Evolutionary conservation across 805 yeast species (phyloP), one percentile per base, ranked within the genome.

Genomic region (Clavispora vitiphila): DNA sequence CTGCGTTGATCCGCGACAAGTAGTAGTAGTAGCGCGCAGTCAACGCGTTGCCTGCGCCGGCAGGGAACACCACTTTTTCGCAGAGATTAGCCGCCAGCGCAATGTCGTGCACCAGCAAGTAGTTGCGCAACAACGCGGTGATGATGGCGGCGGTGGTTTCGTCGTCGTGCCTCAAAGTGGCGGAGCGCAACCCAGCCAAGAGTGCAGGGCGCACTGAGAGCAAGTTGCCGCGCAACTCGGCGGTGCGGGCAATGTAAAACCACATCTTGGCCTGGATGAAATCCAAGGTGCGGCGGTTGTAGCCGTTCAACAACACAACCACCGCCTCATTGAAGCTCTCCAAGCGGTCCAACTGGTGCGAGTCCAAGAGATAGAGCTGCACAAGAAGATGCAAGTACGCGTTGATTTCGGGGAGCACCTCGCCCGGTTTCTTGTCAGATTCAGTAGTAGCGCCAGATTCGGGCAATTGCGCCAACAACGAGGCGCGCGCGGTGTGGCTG

Each of bases 11-110:
- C 50, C 85, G 81, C n/a, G 96, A 91, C 60, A 89, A 69, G 58
- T 93, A 93, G 67, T 84, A 93, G 65, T 80, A 84, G 61, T 89
- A 90, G 65, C 99, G 79, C 8, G 97, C 96, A 37, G 83, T 88
- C 56, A 91, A 77, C 3, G 97, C 85, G 51, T 87, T 88, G 16
- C 88, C 82, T 5, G 93, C 91, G 41, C 80, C 75, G 46, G 76
- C 81, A 20, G 98, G 98, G 64, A 91, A 93, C 46, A 83, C 86
- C 20, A 89, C 78, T 64, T 93, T 93, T 53, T 86, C 86, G 26
- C 91, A 86, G 57, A 93, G 79, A 62, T 88, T 91, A 37, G 86
- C 80, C 0, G 98, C 98, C 60, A 85, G 89, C 47, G 81, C 78
- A 38, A 90, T 80, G 54, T 89, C 95, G 61, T 91, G 90, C 14